phyloP scores from a whole-genome alignment of 208 protist species.

The Leishmania braziliensis region DNA sequence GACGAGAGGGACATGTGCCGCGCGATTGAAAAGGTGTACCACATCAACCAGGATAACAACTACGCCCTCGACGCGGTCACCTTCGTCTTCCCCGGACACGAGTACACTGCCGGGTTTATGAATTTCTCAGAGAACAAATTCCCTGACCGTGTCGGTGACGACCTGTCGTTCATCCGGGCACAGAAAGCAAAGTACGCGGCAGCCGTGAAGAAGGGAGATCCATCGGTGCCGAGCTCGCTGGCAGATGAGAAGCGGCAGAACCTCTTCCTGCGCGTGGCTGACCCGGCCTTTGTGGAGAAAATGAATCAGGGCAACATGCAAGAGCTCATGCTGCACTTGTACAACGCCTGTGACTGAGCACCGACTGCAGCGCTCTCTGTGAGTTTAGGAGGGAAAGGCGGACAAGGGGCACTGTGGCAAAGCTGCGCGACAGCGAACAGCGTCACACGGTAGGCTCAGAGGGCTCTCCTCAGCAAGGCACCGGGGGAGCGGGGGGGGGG shows the following conservation, averaged over 20 bases:
- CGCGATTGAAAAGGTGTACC: slow-evolving; percentile 68
- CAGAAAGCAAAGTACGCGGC: slow-evolving; percentile 53
- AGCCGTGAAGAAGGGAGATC: slow-evolving; percentile 43
- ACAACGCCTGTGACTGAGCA: slow-evolving; percentile 79
- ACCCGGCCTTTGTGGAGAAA: slow-evolving; percentile 41
- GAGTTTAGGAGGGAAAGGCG: not conserved
- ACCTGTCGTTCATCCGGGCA: slow-evolving; percentile 53
- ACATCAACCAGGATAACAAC: slow-evolving; percentile 41
- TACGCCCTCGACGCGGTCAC: slow-evolving; percentile 50
- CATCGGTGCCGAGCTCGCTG: slow-evolving; percentile 81
- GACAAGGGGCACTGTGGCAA: not conserved
- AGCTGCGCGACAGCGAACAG: not conserved
- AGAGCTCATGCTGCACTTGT: slow-evolving; percentile 73
- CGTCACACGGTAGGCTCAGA: not conserved
- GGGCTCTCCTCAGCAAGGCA: not conserved
- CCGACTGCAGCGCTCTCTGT: not conserved
- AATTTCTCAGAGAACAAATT: slow-evolving; percentile 51
- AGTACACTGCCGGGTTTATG: slow-evolving; percentile 90
- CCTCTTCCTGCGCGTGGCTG: slow-evolving; percentile 83
- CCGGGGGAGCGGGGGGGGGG: not conserved
- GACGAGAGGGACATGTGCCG: slow-evolving; percentile 72
- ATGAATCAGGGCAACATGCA: slow-evolving; percentile 51
- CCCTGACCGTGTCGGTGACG: slow-evolving; percentile 21
- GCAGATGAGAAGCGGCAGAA: slow-evolving; percentile 86
- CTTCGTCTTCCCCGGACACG: slow-evolving; percentile 87